Percentiles rank a stretch among this genome's conserved stretches.
Conservation (phyloP, 164 flowering plant genomes). For the Piper longum region DNA sequence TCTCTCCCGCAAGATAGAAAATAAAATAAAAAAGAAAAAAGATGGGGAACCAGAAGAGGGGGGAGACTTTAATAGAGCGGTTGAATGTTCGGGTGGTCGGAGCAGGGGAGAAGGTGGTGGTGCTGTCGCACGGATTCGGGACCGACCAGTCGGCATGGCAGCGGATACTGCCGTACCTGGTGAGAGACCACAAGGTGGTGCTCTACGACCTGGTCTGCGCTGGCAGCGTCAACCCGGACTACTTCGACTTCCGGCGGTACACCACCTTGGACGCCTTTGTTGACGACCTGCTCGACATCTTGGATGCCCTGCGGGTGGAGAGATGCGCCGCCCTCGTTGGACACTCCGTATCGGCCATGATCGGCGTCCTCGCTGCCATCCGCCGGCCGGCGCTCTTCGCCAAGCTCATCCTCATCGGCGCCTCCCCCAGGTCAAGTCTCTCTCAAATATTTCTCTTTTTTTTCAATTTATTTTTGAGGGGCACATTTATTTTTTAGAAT, state of each 20-base stretch:
- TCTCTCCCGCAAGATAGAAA: too few relatives aligned
- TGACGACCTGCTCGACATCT: slow-evolving; percentile 73
- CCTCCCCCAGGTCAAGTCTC: slow-evolving; percentile 62
- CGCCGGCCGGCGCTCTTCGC: slow-evolving; percentile 76
- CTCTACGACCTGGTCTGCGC: slow-evolving; percentile 90
- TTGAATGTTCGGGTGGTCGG: slow-evolving; percentile 76
- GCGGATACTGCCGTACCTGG: slow-evolving; percentile 59
- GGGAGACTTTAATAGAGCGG: slow-evolving; percentile 34
- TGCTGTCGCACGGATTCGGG: slow-evolving; percentile 84
- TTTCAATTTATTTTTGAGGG: not conserved
- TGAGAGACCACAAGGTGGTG: slow-evolving; percentile 35
- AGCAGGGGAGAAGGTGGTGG: slow-evolving; percentile 41
- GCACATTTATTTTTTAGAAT: not conserved
- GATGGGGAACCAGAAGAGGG: not conserved
- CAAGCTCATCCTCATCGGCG: slow-evolving; percentile 82
- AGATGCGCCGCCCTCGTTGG: slow-evolving; percentile 70
- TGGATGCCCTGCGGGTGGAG: slow-evolving; percentile 43
- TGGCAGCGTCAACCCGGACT: slow-evolving; percentile 87
- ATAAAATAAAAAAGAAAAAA: too few relatives aligned
- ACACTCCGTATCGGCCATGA: slow-evolving; percentile 94
- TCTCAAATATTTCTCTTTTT: not conserved
- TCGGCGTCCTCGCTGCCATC: slow-evolving; percentile 76
- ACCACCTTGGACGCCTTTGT: slow-evolving; percentile 69
- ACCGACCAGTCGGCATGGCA: slow-evolving; percentile 97
- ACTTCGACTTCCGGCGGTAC: slow-evolving; percentile 69